phyloP scores from a whole-genome alignment of 495 filamentous ascomycete species.

The Penicillium cinerascens region DNA sequence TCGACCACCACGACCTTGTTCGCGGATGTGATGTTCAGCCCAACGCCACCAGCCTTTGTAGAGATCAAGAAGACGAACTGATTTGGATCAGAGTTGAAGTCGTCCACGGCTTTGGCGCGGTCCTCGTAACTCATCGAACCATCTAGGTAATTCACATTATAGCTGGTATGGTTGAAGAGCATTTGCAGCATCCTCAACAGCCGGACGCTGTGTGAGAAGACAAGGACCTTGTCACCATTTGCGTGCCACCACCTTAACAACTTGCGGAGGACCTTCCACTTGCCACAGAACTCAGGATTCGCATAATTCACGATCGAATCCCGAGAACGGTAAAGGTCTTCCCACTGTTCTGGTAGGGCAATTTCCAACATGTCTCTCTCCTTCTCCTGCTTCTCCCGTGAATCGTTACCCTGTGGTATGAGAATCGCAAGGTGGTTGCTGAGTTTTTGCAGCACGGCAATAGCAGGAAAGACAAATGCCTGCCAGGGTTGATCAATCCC shows the following conservation, averaged over 20 bases:
- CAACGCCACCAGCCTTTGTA: slow-evolving; percentile 85
- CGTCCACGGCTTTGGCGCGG: slow-evolving; percentile 70
- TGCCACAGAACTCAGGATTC: slow-evolving; percentile 91
- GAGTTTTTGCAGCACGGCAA: slow-evolving; percentile 77
- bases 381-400: slow-evolving; percentile 72
- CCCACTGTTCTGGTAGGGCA: slow-evolving; percentile 73
- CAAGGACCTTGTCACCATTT: slow-evolving; percentile 88
- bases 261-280: slow-evolving; percentile 90
- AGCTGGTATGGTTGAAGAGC: slow-evolving; percentile 84
- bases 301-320: slow-evolving; percentile 80
- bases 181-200: slow-evolving; percentile 81
- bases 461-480: slow-evolving; percentile 78
- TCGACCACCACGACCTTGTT: slow-evolving; percentile 98
- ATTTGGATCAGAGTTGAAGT: slow-evolving; percentile 84
- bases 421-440: slow-evolving; percentile 90
- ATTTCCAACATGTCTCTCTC: slow-evolving; percentile 75
- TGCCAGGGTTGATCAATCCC: slow-evolving; percentile 64
- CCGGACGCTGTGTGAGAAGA: slow-evolving; percentile 88
- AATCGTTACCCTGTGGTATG: slow-evolving; percentile 66
- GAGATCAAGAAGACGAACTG: slow-evolving; percentile 97
- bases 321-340: slow-evolving; percentile 66
- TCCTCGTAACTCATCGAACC: slow-evolving; percentile 86
- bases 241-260: slow-evolving; percentile 85
- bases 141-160: slow-evolving; percentile 88
- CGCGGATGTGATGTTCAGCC: slow-evolving; percentile 93